phyloP scores from a whole-genome alignment of 2,329 filamentous ascomycete genomes.

The Pyrenophora tritici-repentis region DNA sequence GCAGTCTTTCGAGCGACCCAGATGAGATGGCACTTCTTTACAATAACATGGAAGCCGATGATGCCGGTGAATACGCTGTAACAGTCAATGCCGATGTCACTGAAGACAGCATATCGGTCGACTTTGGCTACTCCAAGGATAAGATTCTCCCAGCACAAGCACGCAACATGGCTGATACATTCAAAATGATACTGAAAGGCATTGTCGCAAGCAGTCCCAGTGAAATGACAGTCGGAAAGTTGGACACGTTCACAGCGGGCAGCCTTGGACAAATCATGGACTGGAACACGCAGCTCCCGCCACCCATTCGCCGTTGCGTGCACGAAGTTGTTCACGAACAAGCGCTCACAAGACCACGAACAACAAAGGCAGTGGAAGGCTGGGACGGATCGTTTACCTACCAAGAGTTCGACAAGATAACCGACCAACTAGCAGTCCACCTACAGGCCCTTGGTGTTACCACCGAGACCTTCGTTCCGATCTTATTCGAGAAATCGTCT shows the following conservation, averaged over 20 bases:
- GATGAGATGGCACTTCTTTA: slow-evolving; percentile 35
- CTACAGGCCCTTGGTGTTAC: slow-evolving; percentile 33
- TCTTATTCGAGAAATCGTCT: slow-evolving; percentile 45
- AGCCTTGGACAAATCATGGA: slow-evolving; percentile 32
- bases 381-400: slow-evolving; percentile 41
- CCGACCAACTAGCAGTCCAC: slow-evolving; percentile 32
- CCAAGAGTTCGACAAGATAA: slow-evolving; percentile 40
- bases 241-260: slow-evolving; percentile 30
- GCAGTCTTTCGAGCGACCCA: slow-evolving; percentile 30
- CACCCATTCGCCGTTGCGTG: slow-evolving; percentile 33
- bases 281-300: slow-evolving; percentile 37
- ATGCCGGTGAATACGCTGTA: slow-evolving; percentile 44
- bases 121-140: slow-evolving; percentile 42
- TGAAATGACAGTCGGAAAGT: slow-evolving; percentile 29
- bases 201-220: slow-evolving; percentile 23
- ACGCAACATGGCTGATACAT: slow-evolving; percentile 38
- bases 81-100: slow-evolving; percentile 43
- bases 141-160: slow-evolving; percentile 34
- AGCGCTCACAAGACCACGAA: slow-evolving; percentile 34
- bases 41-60: slow-evolving; percentile 42
- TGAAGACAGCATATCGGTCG: slow-evolving; percentile 35
- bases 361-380: slow-evolving; percentile 36
- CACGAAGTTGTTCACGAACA: slow-evolving; percentile 40
- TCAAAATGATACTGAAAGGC: slow-evolving; percentile 30
- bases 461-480: slow-evolving; percentile 41